Evolutionary conservation across 371 early-diverging fungal species (phyloP), one percentile per base, ranked within the genome.

Genomic region (Syncephalastrum monosporum): DNA sequence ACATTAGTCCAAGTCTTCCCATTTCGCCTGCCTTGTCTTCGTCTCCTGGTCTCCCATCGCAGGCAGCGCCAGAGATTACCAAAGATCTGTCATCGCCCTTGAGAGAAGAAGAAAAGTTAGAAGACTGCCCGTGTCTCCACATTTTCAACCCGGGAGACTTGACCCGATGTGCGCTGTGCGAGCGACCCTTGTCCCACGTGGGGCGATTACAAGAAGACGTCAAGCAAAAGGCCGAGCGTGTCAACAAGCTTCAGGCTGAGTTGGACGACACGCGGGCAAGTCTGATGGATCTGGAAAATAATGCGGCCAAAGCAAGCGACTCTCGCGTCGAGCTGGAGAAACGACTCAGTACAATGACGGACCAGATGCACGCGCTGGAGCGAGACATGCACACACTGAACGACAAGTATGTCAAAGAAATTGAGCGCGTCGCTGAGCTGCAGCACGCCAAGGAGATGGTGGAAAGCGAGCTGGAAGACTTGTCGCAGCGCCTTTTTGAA

Each of bases 401-500:
- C 61, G 82, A 82, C 25, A 87, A 87, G 61, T 87, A 84, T 41
- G 83, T 91, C n/a, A 91, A 91, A 56, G 92, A 91, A 67, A 92
- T 95, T 51, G 93, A 95, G 57, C 85, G 88, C 61, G 87, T 92
- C 0, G 93, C 92, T 5, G 95, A 94, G 63, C 80, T 97, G 55
- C 92, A 94, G 62, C 86, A 87, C 59, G 85, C 90, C 59, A 94
- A 95, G 56, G 89, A 87, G 55, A n/a, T 49, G 57, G 83, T 93
- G 5, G 91, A 93, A 61, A 85, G 83, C 13, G 95, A 95, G 69
- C 71, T 95, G 42, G 94, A 93, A 66, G 93, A 91, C 24, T 69
- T 94, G 50, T 92, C 91, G 13, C 82, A 84, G 44, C 79, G 74
- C 53, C 70, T 95, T 25, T 94, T 95, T 71, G 92, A 93, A 57